Percentiles rank a stretch among this genome's conserved stretches.
Evolutionary conservation across 2,329 filamentous ascomycete species (phyloP).

Genomic region (Sclerotinia nivalis): DNA sequence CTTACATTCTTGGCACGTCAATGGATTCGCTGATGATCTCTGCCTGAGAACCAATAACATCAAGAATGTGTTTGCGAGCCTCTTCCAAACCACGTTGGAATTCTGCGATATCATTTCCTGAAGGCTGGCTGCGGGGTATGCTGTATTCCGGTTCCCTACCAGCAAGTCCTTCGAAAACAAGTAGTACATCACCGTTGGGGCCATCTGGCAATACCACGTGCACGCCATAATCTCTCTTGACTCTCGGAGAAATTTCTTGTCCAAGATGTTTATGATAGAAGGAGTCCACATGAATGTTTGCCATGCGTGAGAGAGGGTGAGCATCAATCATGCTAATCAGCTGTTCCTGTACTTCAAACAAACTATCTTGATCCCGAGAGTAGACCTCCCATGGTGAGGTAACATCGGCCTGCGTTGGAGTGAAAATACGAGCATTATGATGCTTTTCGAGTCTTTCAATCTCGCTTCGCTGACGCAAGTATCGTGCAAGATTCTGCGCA

Average conservation of each 20-base stretch:
- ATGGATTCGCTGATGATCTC: slow-evolving; percentile 52
- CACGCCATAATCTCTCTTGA: slow-evolving; percentile 71
- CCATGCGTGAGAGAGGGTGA: slow-evolving; percentile 72
- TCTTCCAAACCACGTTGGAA: slow-evolving; percentile 59
- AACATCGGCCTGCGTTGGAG: slow-evolving; percentile 69
- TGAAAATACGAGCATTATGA: slow-evolving; percentile 85
- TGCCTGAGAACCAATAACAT: slow-evolving; percentile 61
- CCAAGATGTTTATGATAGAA: slow-evolving; percentile 77
- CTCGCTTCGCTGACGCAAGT: slow-evolving; percentile 78
- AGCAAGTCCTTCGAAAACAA: slow-evolving; percentile 72
- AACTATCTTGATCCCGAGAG: slow-evolving; percentile 81
- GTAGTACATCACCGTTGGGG: slow-evolving; percentile 59
- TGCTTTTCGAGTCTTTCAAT: slow-evolving; percentile 78
- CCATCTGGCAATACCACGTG: slow-evolving; percentile 69
- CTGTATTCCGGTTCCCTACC: slow-evolving; percentile 51
- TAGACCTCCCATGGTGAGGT: slow-evolving; percentile 86
- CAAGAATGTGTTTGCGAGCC: slow-evolving; percentile 57
- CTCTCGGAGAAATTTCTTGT: slow-evolving; percentile 60
- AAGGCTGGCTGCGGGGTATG: slow-evolving; percentile 56
- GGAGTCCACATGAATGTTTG: slow-evolving; percentile 67
- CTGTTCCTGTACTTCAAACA: slow-evolving; percentile 71
- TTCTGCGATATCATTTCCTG: slow-evolving; percentile 49
- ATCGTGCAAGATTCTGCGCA: slow-evolving; percentile 82
- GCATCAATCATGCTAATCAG: slow-evolving; percentile 72
- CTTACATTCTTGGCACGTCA: slow-evolving; percentile 60